Conservation (phyloP, 495 filamentous ascomycete genomes). For the Hyaloscypha finlandica region DNA sequence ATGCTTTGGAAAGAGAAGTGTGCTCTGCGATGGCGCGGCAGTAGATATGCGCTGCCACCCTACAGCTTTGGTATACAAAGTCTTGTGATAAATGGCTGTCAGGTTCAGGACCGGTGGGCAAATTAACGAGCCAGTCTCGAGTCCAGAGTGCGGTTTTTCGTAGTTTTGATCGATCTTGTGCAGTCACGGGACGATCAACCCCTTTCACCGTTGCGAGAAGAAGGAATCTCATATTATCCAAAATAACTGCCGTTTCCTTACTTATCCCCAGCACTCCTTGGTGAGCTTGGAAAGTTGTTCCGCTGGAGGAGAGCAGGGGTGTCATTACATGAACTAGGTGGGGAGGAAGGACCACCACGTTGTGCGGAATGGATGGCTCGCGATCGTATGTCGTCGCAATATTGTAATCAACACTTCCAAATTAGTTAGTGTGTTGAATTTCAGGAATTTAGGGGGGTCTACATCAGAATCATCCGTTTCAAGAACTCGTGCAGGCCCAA, state of each 20-base stretch:
- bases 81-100: not conserved
- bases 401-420: slow-evolving; percentile 20
- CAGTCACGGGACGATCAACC: not conserved
- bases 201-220: slow-evolving; percentile 1
- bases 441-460: not conserved
- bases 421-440: not conserved
- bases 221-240: slow-evolving; percentile 26
- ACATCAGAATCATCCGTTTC: slow-evolving; percentile 24
- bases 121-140: slow-evolving; percentile 1
- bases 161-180: slow-evolving; percentile 15
- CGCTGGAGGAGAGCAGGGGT: slow-evolving; percentile 6
- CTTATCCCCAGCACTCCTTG: slow-evolving; percentile 6
- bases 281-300: not conserved
- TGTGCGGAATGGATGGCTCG: slow-evolving; percentile 10
- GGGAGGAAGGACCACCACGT: not conserved
- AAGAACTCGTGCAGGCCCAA: slow-evolving; percentile 15
- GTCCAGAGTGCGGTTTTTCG: slow-evolving; percentile 15
- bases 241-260: slow-evolving; percentile 19
- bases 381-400: slow-evolving; percentile 14
- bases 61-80: slow-evolving; percentile 20
- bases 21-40: slow-evolving; percentile 19
- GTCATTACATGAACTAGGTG: slow-evolving; percentile 1
- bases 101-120: too few relatives aligned
- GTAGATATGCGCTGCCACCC: slow-evolving; percentile 23
- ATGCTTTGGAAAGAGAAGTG: slow-evolving; percentile 22